Evolutionary conservation across 2,329 filamentous ascomycete genomes (phyloP).

Genomic region (Diplodia sapinea): DNA sequence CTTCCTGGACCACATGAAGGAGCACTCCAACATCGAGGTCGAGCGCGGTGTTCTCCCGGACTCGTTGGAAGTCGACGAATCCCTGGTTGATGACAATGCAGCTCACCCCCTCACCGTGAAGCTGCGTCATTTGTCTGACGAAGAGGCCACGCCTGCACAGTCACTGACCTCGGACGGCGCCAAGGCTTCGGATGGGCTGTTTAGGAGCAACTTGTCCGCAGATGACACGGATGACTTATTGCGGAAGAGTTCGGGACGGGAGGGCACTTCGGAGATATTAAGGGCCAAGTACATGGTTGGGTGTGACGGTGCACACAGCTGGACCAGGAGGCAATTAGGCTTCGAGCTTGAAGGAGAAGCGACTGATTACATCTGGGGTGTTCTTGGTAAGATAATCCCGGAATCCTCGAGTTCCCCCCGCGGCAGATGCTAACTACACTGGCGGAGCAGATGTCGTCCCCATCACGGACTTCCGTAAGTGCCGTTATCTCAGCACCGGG

Average conservation of each 20-base stretch:
- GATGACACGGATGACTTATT: conserved; percentile 64
- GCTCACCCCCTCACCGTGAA: conserved; percentile 67
- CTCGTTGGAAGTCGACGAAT: conserved; percentile 61
- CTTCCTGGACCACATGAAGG: conserved; percentile 66
- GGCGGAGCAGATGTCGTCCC: conserved; percentile 55
- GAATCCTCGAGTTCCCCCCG: conserved; percentile 32
- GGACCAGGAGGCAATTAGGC: conserved; percentile 65
- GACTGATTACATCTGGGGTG: conserved; percentile 61
- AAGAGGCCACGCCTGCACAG: conserved; percentile 60
- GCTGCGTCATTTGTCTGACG: conserved; percentile 62
- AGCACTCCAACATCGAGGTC: conserved; percentile 58
- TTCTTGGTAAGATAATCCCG: conserved; percentile 47
- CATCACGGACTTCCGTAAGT: conserved; percentile 61
- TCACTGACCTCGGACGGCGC: conserved; percentile 36
- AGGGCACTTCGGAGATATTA: conserved; percentile 51
- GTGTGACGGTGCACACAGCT: conserved; percentile 71
- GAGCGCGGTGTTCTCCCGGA: conserved; percentile 67
- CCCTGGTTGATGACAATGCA: conserved; percentile 54
- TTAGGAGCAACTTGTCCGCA: conserved; percentile 63
- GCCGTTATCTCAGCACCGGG: background rate
- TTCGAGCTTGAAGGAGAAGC: conserved; percentile 63
- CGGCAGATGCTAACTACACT: conserved; percentile 21
- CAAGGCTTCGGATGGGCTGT: conserved; percentile 59
- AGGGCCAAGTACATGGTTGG: conserved; percentile 70
- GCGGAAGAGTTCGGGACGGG: conserved; percentile 46